A percentile compares a stretch with the other conserved stretches of the same genome.
Conservation (phyloP, 495 filamentous ascomycete species). For the Rostrohypoxylon terebratum region DNA sequence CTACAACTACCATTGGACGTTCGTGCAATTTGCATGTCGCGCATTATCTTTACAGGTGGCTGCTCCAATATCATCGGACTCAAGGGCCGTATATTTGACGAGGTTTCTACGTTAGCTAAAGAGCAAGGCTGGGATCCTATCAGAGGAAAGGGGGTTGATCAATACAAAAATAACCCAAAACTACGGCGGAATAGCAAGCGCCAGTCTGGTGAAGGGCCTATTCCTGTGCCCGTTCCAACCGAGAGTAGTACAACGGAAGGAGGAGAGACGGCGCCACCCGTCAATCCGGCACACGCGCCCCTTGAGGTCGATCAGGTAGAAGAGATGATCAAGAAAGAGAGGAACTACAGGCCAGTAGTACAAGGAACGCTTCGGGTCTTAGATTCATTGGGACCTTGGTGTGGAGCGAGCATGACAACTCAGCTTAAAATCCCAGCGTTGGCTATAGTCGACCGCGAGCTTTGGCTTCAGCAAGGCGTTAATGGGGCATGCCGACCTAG, state of each 20-base stretch:
- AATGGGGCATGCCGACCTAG: conserved; percentile 74
- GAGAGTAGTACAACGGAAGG: conserved; percentile 32
- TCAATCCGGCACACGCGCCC: conserved; percentile 57
- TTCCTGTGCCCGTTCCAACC: conserved; percentile 23
- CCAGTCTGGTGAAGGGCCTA: conserved; percentile 45
- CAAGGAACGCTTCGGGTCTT: conserved; percentile 76
- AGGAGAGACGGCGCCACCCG: conserved; percentile 27
- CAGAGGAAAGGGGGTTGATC: conserved; percentile 68
- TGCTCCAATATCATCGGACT: conserved; percentile 83
- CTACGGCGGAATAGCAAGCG: conserved; percentile 55
- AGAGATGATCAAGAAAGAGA: conserved; percentile 66
- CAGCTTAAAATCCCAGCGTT: conserved; percentile 81
- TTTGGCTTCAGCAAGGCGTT: conserved; percentile 80
- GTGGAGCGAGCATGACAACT: conserved; percentile 83
- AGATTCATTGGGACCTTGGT: conserved; percentile 88
- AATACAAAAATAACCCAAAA: conserved; percentile 65
- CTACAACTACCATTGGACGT: conserved; percentile 82
- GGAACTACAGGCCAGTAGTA: conserved; percentile 59
- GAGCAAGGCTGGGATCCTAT: conserved; percentile 82
- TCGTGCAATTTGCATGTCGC: conserved; percentile 85
- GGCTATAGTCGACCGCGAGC: conserved; percentile 86
- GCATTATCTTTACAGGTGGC: conserved; percentile 89
- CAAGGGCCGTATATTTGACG: conserved; percentile 80
- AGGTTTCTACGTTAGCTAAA: conserved; percentile 73
- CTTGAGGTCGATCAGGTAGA: conserved; percentile 73